Percentiles rank a stretch among this genome's conserved stretches.
Evolutionary conservation across 202 grass and related monocot genomes (phyloP).

Genomic region (Setaria italica): DNA sequence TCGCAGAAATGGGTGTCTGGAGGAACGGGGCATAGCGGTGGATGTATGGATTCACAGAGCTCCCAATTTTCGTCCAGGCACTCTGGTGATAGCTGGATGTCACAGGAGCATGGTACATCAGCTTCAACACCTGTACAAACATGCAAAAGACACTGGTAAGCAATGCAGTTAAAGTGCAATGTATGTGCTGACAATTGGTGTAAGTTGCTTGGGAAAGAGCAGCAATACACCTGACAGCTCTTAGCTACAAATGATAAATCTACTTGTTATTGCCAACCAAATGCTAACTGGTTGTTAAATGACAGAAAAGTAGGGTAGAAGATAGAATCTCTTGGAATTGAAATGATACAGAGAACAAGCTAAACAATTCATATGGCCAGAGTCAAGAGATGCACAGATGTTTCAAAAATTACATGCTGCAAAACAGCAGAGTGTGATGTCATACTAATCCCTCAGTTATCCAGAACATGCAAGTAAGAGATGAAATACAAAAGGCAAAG

Average conservation of each 20-base stretch:
- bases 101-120: constrained; percentile 77
- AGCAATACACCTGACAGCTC: neutral
- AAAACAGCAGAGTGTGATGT: neutral
- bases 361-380: constrained; percentile 8
- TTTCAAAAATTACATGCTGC: neutral
- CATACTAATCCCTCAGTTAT: neutral
- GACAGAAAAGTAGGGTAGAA: neutral
- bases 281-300: neutral
- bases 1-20: constrained; percentile 56
- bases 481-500: neutral
- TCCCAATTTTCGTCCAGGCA: constrained; percentile 68
- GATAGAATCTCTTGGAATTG: neutral
- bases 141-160: constrained; percentile 7
- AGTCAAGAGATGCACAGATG: neutral
- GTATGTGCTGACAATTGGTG: neutral
- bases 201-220: neutral
- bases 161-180: neutral
- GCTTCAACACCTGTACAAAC: constrained; percentile 80
- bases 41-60: constrained; percentile 76
- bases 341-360: neutral
- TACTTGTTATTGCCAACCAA: neutral
- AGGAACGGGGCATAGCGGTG: constrained; percentile 67
- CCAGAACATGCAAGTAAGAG: neutral
- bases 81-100: constrained; percentile 75
- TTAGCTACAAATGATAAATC: neutral